These are phyloP conservation scores for Aspergillus sergii DNA, from an alignment of 2,329 filamentous ascomycete species.

Conservation along the genomic window DNA sequence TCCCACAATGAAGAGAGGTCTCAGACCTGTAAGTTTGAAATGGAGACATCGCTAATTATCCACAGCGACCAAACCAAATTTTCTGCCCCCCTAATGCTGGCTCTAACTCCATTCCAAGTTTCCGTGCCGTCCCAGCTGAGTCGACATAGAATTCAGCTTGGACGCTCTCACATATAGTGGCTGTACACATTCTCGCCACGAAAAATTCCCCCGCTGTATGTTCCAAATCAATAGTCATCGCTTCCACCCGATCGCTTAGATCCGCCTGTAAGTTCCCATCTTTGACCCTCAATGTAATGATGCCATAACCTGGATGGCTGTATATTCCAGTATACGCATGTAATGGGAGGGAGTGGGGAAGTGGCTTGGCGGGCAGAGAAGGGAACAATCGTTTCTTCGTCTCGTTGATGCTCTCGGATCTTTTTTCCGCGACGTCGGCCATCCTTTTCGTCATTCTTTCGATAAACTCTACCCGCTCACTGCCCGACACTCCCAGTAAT, in stretches of 20 bases:
- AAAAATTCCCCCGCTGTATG: constrained; percentile 27
- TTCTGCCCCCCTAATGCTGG: constrained; percentile 15
- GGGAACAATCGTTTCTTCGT: constrained; percentile 17
- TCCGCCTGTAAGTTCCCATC: constrained; percentile 13
- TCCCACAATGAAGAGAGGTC: neutral
- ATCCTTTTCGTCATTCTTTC: constrained; percentile 4
- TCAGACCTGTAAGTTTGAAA: neutral
- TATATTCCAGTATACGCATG: constrained; percentile 22
- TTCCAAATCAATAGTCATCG: constrained; percentile 6
- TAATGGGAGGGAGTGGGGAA: constrained; percentile 17
- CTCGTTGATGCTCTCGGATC: neutral
- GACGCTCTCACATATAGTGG: neutral
- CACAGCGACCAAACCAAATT: constrained; percentile 20
- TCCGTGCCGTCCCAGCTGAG: constrained; percentile 6
- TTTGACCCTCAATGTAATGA: constrained; percentile 8
- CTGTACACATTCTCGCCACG: constrained; percentile 9
- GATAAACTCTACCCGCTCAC: constrained; percentile 11
- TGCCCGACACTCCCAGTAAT: constrained; percentile 14
- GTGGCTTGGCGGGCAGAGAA: constrained; percentile 5
- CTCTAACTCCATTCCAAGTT: constrained; percentile 19
- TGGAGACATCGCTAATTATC: neutral
- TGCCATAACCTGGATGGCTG: constrained; percentile 11
- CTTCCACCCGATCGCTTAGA: constrained; percentile 16
- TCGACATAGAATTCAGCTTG: constrained; percentile 20
- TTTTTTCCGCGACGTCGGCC: neutral